Conservation (phyloP, 2,329 filamentous ascomycete genomes). For the Ophiocordyceps camponoti-rufipedis region DNA sequence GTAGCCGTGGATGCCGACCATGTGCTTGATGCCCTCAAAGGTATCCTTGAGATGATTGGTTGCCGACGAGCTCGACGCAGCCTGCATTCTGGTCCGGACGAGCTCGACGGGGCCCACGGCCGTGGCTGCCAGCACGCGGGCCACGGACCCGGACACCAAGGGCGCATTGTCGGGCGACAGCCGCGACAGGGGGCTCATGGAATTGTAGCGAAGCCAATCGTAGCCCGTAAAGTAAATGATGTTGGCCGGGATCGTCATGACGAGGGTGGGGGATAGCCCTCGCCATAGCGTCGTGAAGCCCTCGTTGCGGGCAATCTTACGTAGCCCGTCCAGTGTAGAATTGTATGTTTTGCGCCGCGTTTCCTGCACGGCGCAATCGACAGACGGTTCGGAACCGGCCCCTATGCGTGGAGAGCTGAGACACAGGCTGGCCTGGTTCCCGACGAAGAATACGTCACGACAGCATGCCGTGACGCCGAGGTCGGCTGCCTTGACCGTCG, state of each 20-base stretch:
- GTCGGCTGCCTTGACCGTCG: constrained; percentile 55
- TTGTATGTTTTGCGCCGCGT: constrained; percentile 68
- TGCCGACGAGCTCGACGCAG: constrained; percentile 37
- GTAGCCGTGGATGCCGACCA: constrained; percentile 65
- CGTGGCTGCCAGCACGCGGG: constrained; percentile 63
- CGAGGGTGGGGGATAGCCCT: constrained; percentile 78
- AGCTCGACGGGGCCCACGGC: constrained; percentile 85
- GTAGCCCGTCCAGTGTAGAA: constrained; percentile 78
- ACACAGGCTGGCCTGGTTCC: constrained; percentile 67
- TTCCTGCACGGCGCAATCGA: constrained; percentile 76
- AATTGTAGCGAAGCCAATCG: constrained; percentile 72
- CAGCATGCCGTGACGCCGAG: constrained; percentile 90
- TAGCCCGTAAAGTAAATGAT: constrained; percentile 99
- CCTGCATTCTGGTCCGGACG: constrained; percentile 82
- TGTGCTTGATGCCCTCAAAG: constrained; percentile 53
- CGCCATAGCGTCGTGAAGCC: constrained; percentile 77
- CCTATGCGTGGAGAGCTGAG: constrained; percentile 46
- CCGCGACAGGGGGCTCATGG: constrained; percentile 50
- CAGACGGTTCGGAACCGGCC: constrained; percentile 21
- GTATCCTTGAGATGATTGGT: constrained; percentile 65
- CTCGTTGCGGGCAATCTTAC: constrained; percentile 90
- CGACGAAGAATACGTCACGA: constrained; percentile 91
- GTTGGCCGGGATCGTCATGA: constrained; percentile 89
- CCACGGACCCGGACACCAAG: constrained; percentile 59
- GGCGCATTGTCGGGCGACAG: constrained; percentile 56